Evolutionary conservation across 2,329 filamentous ascomycete species (phyloP).

Genomic region (Botryotinia convoluta): DNA sequence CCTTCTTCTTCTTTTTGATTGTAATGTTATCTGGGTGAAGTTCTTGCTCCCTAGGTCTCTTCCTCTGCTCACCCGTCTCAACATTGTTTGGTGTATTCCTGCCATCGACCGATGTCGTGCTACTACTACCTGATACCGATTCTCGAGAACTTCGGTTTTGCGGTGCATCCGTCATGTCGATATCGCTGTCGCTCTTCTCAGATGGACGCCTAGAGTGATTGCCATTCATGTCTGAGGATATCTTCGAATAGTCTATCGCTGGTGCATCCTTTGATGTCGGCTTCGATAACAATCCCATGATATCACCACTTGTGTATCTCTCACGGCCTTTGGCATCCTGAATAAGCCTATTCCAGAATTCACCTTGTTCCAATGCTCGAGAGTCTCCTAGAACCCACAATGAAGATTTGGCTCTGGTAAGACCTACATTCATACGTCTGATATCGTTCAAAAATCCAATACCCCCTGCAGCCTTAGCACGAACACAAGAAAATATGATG

Average conservation of each 20-base stretch:
- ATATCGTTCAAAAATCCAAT: constrained; percentile 99
- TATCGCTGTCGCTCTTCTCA: constrained; percentile 24
- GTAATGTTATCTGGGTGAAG: constrained; percentile 5
- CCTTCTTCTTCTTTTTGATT: constrained; percentile 22
- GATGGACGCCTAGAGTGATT: neutral
- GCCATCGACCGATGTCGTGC: neutral
- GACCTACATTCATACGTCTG: constrained; percentile 97
- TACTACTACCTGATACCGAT: constrained; percentile 14
- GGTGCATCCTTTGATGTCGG: constrained; percentile 39
- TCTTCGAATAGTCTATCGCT: constrained; percentile 3
- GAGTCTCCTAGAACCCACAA: constrained; percentile 96
- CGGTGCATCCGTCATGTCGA: constrained; percentile 23
- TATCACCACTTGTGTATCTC: constrained; percentile 70
- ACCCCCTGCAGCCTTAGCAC: constrained; percentile 85
- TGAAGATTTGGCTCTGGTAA: constrained; percentile 94
- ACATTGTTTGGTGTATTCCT: neutral
- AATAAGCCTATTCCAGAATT: constrained; percentile 88
- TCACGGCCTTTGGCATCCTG: constrained; percentile 73
- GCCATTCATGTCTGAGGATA: neutral
- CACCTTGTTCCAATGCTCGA: constrained; percentile 76
- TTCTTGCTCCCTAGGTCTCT: constrained; percentile 13
- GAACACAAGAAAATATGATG: constrained; percentile 98
- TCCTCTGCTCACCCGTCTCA: constrained; percentile 16
- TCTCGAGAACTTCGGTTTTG: constrained; percentile 15
- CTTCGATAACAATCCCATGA: constrained; percentile 52